phyloP scores from a whole-genome alignment of 805 yeast genomes.

The Novakomyces olei region DNA sequence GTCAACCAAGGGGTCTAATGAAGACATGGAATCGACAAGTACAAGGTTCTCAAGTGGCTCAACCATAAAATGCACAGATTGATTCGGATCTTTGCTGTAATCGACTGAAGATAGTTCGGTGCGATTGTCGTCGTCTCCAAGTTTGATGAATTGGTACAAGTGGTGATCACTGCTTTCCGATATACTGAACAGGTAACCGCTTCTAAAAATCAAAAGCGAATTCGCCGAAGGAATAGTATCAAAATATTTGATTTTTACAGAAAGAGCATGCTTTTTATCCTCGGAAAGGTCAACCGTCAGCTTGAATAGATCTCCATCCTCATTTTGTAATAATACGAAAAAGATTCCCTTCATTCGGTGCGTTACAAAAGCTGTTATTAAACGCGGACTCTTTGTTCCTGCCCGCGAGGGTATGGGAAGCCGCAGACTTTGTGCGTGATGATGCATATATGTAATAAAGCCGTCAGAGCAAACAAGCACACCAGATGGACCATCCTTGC shows the following conservation, averaged over 20 bases:
- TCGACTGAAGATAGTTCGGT: slow-evolving; percentile 17
- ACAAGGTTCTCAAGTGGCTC: slow-evolving; percentile 30
- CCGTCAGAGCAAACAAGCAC: slow-evolving; percentile 40
- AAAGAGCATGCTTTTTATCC: slow-evolving; percentile 18
- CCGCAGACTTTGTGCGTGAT: slow-evolving; percentile 15
- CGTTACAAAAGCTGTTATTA: slow-evolving; percentile 33
- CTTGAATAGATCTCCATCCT: slow-evolving; percentile 56
- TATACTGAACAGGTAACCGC: slow-evolving; percentile 57
- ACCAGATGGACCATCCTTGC: slow-evolving; percentile 49
- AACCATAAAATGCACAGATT: slow-evolving; percentile 12
- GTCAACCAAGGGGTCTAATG: slow-evolving; percentile 32
- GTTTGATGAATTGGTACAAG: slow-evolving; percentile 55
- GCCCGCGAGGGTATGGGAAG: slow-evolving; percentile 37
- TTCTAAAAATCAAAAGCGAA: slow-evolving; percentile 36
- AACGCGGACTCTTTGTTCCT: slow-evolving; percentile 10
- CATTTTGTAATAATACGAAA: slow-evolving; percentile 48
- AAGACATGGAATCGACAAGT: slow-evolving; percentile 28
- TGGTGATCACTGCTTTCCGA: slow-evolving; percentile 38
- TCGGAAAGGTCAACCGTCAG: slow-evolving; percentile 30
- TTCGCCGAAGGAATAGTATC: slow-evolving; percentile 48
- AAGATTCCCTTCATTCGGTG: slow-evolving; percentile 44
- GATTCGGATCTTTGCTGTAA: slow-evolving; percentile 17
- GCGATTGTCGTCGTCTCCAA: slow-evolving; percentile 38
- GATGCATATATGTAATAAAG: slow-evolving; percentile 22
- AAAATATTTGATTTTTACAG: slow-evolving; percentile 40